These are phyloP conservation scores for Emericellopsis atlantica DNA, from an alignment of 2,329 filamentous ascomycete species.

Conservation along the genomic window DNA sequence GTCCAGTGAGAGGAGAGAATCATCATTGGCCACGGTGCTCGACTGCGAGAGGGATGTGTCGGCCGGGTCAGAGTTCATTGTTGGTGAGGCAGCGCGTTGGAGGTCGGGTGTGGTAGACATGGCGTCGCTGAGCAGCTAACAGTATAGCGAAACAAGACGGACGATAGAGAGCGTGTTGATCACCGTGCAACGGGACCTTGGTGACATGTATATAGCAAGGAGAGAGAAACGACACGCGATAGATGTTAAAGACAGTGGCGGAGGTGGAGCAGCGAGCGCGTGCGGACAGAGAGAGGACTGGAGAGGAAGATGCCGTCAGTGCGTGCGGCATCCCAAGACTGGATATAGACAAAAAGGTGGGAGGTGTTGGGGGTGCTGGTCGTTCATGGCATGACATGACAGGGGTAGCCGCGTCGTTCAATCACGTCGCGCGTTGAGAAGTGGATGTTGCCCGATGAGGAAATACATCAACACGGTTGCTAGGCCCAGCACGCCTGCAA, in stretches of 20 bases:
- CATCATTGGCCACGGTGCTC: not conserved
- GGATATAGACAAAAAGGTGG: not conserved
- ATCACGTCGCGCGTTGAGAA: slow-evolving; percentile 3
- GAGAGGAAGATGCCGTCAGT: not conserved
- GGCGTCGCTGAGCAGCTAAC: not conserved
- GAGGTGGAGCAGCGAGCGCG: no score
- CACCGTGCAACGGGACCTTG: not conserved
- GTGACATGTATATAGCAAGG: not conserved
- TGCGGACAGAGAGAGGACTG: no score
- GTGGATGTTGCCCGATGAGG: slow-evolving; percentile 1
- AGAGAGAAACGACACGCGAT: not conserved
- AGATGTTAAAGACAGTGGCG: no score
- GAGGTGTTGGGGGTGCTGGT: not conserved
- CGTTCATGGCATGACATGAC: not conserved
- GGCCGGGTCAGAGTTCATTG: not conserved
- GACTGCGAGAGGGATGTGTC: not conserved
- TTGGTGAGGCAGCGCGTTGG: not conserved
- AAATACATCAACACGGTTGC: slow-evolving; percentile 4
- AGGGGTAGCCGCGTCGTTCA: slow-evolving; percentile 1
- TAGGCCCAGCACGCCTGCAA: not conserved
- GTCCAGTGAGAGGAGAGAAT: not conserved
- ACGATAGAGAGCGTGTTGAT: not conserved
- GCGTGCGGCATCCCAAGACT: no score
- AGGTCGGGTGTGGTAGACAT: not conserved
- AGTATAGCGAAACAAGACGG: not conserved